Base-by-base conservation (phyloP, 2,329 filamentous ascomycete species). In the Exserohilum rostratum region DNA sequence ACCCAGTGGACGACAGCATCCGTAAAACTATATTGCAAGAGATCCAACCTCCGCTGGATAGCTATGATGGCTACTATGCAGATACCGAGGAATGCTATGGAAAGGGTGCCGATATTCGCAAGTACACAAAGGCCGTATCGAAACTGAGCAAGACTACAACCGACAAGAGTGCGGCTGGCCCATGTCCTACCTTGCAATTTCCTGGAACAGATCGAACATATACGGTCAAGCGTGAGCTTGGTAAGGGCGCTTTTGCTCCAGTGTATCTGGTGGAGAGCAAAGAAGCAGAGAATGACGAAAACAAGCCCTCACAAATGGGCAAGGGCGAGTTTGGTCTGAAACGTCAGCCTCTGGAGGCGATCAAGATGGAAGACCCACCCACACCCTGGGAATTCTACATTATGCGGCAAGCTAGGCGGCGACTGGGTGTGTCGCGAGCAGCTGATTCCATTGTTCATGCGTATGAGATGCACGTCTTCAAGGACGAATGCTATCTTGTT, bases 321-420 rank as follows among this genome's bases (percentile, higher is more conserved):
- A 87, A 85, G 66, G 83, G 86, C 27, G 76, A 81, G 11, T 85
- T 88, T 67, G 79, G 84, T n/a, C 68, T 81, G 9, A 79, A 78
- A 30, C 86, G 90, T 37, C 79, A 79, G 38, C 60, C 79, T 1
- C 82, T 95, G 4, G 92, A 97, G 75, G 95, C 95, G 1, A 82
- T 99, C 65, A 99, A 99, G 77, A 93, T 96, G 86, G 95, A 99
- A 77, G 85, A 89, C 29, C 91, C 93, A 0, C 90, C 93, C 0
- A 89, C 87, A 4, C 83, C 90, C 0, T 99, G 95, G 95, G 95
- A 99, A 71, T 99, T 98, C 71, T 90, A 96, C 77, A 96, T 99
- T 76, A 91, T 98, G 80, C 88, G 91, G 1, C 85, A 91, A 50
- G 87, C 90, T 1, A 90, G 93, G 60, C 80, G 84, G 18, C 89